These are phyloP conservation scores for Parietaria judaica DNA, from an alignment of 306 rosid species.

Conservation along the genomic window DNA sequence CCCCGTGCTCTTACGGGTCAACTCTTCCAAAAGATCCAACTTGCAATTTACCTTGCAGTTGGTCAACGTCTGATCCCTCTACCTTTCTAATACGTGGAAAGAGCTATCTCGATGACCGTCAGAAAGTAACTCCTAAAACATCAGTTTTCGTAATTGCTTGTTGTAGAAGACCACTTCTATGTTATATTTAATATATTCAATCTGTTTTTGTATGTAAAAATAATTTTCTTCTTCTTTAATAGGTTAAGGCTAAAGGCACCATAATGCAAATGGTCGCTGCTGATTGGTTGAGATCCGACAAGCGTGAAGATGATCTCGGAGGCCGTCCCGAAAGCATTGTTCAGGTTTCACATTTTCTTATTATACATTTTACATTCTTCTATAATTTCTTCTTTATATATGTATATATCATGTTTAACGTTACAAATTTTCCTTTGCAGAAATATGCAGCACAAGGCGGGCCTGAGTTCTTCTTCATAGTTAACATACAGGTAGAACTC, in stretches of 20 bases:
- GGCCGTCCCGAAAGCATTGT: constrained; percentile 62
- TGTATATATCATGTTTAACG: neutral
- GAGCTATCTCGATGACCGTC: constrained; percentile 50
- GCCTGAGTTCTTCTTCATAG: constrained; percentile 64
- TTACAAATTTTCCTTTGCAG: constrained; percentile 30
- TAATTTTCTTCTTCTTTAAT: constrained; percentile 2
- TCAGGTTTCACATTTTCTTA: constrained; percentile 38
- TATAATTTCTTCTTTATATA: neutral
- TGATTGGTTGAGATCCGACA: constrained; percentile 70
- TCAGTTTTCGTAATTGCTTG: neutral
- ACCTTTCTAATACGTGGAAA: constrained; percentile 72
- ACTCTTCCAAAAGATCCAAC: constrained; percentile 63
- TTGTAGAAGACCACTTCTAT: too few species aligned
- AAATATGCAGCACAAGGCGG: constrained; percentile 56
- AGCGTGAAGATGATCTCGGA: constrained; percentile 63
- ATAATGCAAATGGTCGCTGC: constrained; percentile 78
- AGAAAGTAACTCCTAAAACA: constrained; percentile 37
- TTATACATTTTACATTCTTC: neutral
- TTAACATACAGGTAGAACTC: constrained; percentile 66
- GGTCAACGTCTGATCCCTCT: constrained; percentile 77
- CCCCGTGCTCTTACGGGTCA: constrained; percentile 39
- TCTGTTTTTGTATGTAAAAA: too few species aligned
- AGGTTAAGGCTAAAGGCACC: constrained; percentile 68
- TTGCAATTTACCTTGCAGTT: constrained; percentile 49
- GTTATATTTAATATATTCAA: too few species aligned